Conservation (phyloP, 257 asterid species). For the Gentiana macrophylla region DNA sequence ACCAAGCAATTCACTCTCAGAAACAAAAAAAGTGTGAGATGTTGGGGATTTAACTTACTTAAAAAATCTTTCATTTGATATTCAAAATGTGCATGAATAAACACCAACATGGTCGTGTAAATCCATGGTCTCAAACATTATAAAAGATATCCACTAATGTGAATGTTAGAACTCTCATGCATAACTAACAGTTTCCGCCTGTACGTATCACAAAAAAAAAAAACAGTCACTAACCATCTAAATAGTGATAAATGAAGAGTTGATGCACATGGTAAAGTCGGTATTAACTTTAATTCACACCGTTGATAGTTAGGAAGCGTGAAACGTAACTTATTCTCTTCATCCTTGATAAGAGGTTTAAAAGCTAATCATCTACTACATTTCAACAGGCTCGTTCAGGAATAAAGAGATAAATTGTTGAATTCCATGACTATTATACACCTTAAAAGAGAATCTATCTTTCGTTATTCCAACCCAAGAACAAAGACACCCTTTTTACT, state of each 20-base stretch:
- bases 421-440: no score
- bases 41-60: neutral
- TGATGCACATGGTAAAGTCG: no score
- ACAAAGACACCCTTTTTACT: no score
- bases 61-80: neutral
- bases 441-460: no score
- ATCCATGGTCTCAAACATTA: constrained; percentile 64
- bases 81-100: constrained; percentile 2
- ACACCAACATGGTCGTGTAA: constrained; percentile 79
- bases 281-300: constrained; percentile 22
- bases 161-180: constrained; percentile 64
- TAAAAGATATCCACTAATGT: constrained; percentile 55
- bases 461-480: no score
- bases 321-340: constrained; percentile 24
- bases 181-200: constrained; percentile 51
- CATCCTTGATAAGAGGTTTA: constrained; percentile 53
- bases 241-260: no score
- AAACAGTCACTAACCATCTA: constrained; percentile 5
- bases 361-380: constrained; percentile 63
- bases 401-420: no score
- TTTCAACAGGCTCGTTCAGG: neutral
- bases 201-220: constrained; percentile 9
- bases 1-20: constrained; percentile 7
- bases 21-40: neutral
- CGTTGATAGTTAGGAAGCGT: constrained; percentile 36